phyloP scores from a whole-genome alignment of 176 grass and related monocot species.

The Oryza glumipatula region DNA sequence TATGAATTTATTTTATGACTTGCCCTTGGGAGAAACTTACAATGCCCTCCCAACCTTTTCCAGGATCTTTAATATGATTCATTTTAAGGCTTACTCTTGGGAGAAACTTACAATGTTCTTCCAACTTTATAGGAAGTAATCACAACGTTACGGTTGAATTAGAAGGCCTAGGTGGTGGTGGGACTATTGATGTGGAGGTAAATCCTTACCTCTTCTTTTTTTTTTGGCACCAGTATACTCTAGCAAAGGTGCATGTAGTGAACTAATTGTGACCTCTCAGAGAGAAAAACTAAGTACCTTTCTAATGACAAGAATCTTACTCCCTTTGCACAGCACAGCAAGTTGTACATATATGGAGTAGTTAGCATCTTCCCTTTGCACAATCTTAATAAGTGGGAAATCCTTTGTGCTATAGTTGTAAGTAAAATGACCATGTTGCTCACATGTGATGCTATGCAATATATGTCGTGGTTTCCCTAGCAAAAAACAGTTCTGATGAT shows the following conservation, averaged over 20 bases:
- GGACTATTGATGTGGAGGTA: constrained; percentile 87
- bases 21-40: constrained; percentile 31
- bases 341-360: background rate
- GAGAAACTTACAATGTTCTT: constrained; percentile 32
- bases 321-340: constrained; percentile 5
- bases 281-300: background rate
- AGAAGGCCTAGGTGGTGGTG: constrained; percentile 77
- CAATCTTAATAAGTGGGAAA: background rate
- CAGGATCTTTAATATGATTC: constrained; percentile 23
- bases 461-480: background rate
- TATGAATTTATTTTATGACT: constrained; percentile 23
- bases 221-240: background rate
- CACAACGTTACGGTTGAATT: constrained; percentile 73
- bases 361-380: constrained; percentile 1
- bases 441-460: constrained; percentile 16
- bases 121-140: constrained; percentile 57
- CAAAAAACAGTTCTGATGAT: constrained; percentile 29
- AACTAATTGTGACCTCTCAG: constrained; percentile 25
- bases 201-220: constrained; percentile 14
- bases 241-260: background rate
- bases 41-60: background rate
- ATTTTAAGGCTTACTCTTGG: constrained; percentile 12
- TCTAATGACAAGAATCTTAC: background rate
- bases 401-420: background rate
- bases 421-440: constrained; percentile 11